Evolutionary conservation across 2,329 filamentous ascomycete genomes (phyloP).

Genomic region (Ceratocystis eucalypticola): DNA sequence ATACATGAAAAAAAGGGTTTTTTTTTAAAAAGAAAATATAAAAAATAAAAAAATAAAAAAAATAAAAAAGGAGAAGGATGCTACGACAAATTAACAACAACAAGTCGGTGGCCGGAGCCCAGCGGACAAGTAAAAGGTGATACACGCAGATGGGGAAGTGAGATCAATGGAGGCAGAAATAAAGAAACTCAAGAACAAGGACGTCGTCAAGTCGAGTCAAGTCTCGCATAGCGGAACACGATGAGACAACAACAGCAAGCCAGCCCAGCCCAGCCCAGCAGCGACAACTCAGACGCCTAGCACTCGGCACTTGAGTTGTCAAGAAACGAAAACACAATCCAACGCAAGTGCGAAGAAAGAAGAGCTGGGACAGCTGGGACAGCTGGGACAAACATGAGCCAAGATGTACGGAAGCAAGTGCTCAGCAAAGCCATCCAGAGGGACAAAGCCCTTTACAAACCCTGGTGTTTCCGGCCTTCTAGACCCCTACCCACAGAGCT

Average conservation of each 20-base stretch:
- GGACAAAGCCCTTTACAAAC: neutral
- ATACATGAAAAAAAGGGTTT: too few relatives aligned
- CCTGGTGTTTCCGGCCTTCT: conserved; percentile 2
- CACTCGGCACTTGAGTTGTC: conserved; percentile 5
- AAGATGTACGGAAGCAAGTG: neutral
- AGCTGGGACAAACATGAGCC: neutral
- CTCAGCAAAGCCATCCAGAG: too few relatives aligned
- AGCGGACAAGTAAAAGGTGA: neutral
- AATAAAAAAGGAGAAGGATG: neutral
- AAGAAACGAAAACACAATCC: conserved; percentile 1
- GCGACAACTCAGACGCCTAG: neutral
- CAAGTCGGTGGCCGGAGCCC: neutral
- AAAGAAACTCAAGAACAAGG: neutral
- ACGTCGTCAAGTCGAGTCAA: neutral
- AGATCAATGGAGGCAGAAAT: neutral
- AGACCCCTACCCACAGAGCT: neutral
- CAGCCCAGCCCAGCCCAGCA: neutral
- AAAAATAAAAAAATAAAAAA: neutral
- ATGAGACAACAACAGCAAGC: neutral
- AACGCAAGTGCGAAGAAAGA: neutral
- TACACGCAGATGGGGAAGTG: neutral
- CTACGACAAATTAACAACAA: neutral
- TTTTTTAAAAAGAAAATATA: neutral
- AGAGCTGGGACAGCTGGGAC: neutral
- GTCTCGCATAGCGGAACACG: neutral